Conservation (phyloP, 176 grass and related monocot species). For the Raddia guianensis region DNA sequence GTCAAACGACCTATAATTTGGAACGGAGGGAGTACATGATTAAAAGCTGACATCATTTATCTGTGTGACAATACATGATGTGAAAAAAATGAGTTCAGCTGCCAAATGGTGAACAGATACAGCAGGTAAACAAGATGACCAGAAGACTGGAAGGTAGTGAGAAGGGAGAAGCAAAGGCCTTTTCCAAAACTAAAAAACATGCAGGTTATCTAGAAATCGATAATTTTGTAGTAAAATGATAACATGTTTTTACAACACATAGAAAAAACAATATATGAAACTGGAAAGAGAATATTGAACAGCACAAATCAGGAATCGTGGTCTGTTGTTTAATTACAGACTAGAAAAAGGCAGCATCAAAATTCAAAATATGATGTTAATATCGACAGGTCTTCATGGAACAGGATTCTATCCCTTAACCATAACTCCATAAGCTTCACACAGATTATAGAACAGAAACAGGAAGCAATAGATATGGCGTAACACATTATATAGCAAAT, state of each 20-base stretch:
- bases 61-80: neutral
- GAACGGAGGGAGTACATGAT: too few species aligned
- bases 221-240: neutral
- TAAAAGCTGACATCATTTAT: neutral
- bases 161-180: neutral
- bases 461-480: neutral
- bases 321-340: neutral
- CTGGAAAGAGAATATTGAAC: neutral
- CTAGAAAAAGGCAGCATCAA: neutral
- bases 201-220: neutral
- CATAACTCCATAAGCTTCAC: neutral
- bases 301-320: neutral
- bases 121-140: neutral
- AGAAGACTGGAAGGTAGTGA: neutral
- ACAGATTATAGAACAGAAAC: neutral
- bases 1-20: too few species aligned
- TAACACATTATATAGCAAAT: neutral
- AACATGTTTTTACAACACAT: neutral
- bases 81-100: conserved; percentile 2
- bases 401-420: neutral
- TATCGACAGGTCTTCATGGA: neutral
- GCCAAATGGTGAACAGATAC: neutral
- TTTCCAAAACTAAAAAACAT: conserved; percentile 17
- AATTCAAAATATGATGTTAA: neutral
- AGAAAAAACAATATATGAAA: neutral